A percentile compares a stretch with the other conserved stretches of the same genome.
These are phyloP conservation scores for Aspergillus nidulans DNA, from an alignment of 495 filamentous ascomycete species.

Conservation along the genomic window DNA sequence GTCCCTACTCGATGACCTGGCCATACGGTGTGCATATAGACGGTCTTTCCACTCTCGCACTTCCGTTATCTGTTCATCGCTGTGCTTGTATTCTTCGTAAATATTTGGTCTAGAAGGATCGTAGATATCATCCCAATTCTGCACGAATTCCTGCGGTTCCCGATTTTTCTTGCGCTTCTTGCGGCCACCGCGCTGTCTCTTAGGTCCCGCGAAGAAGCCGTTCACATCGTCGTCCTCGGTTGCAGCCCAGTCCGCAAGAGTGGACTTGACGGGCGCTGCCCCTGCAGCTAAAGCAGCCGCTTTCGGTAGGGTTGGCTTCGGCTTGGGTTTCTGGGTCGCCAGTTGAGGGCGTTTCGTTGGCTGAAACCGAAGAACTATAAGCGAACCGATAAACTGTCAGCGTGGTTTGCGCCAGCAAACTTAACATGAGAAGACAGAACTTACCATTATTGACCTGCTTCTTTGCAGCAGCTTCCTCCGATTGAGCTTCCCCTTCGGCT, in stretches of 20 bases:
- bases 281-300: slow-evolving; percentile 23
- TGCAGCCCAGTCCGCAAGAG: slow-evolving; percentile 79
- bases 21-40: slow-evolving; percentile 71
- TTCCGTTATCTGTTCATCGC: slow-evolving; percentile 77
- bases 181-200: slow-evolving; percentile 71
- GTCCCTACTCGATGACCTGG: slow-evolving; percentile 46
- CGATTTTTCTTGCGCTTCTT: slow-evolving; percentile 84
- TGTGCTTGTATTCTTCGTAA: slow-evolving; percentile 80
- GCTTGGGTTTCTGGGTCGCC: slow-evolving; percentile 63
- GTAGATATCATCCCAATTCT: slow-evolving; percentile 93
- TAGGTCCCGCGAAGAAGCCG: slow-evolving; percentile 57
- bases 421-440: slow-evolving; percentile 20
- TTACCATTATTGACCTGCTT: slow-evolving; percentile 75
- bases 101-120: slow-evolving; percentile 80
- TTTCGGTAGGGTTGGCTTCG: slow-evolving; percentile 48
- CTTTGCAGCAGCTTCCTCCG: slow-evolving; percentile 58
- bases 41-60: slow-evolving; percentile 84
- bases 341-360: slow-evolving; percentile 75
- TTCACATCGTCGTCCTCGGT: slow-evolving; percentile 72
- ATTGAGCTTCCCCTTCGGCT: slow-evolving; percentile 41
- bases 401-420: slow-evolving; percentile 8
- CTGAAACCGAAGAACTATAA: slow-evolving; percentile 77
- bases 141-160: slow-evolving; percentile 54
- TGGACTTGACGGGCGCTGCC: slow-evolving; percentile 50
- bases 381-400: slow-evolving; percentile 47